phyloP scores from a whole-genome alignment of 768 basidiomycete genomes.

The Coprinellus micaceus region DNA sequence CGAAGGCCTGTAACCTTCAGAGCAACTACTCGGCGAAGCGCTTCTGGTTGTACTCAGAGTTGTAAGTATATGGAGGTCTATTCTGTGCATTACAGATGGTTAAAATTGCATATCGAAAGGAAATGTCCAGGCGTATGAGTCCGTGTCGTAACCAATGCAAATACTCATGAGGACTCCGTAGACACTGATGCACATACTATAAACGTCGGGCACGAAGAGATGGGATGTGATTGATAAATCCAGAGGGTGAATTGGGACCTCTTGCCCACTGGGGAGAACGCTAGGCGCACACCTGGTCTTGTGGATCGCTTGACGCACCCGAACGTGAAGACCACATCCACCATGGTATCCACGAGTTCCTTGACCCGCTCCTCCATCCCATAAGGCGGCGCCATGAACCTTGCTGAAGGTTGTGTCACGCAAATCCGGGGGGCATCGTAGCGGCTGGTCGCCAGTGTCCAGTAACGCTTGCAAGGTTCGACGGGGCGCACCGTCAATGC shows the following conservation, averaged over 20 bases:
- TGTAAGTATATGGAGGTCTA: no score
- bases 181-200: no score
- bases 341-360: slow-evolving; percentile 33
- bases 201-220: slow-evolving; percentile 19
- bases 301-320: slow-evolving; percentile 28
- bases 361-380: slow-evolving; percentile 16
- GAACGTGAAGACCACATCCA: slow-evolving; percentile 34
- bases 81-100: no score
- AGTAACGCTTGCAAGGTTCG: slow-evolving; percentile 22
- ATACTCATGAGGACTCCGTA: no score
- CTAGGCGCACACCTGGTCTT: not conserved
- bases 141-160: no score
- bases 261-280: slow-evolving; percentile 21
- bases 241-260: slow-evolving; percentile 41
- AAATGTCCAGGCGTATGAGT: no score
- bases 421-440: slow-evolving; percentile 30
- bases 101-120: no score
- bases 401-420: slow-evolving; percentile 33
- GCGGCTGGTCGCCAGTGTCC: slow-evolving; percentile 31
- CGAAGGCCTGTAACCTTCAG: no score
- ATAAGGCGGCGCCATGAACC: slow-evolving; percentile 30
- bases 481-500: slow-evolving; percentile 24
- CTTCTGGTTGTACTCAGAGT: no score
- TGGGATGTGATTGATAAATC: slow-evolving; percentile 33
- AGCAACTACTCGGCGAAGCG: no score